These are phyloP conservation scores for Globisporangium canariense DNA, from an alignment of 352 stramenopile genomes.

Conservation along the genomic window DNA sequence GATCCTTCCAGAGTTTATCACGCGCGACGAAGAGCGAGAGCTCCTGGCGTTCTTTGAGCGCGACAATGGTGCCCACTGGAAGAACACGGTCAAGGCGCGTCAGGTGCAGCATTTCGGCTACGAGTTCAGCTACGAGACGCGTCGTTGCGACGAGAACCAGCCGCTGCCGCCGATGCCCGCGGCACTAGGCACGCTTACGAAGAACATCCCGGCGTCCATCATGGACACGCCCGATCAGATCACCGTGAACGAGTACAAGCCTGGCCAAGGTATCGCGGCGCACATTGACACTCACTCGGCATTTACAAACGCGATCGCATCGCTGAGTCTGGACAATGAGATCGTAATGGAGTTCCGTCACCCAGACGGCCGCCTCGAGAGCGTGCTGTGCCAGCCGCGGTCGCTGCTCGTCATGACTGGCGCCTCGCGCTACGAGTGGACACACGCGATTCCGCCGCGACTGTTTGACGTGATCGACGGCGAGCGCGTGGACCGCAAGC, in stretches of 20 bases:
- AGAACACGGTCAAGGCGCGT: slow-evolving; percentile 71
- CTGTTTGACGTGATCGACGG: slow-evolving; percentile 85
- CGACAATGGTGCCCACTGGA: slow-evolving; percentile 48
- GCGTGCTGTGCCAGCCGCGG: slow-evolving; percentile 60
- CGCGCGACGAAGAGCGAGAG: slow-evolving; percentile 42
- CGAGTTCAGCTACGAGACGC: slow-evolving; percentile 86
- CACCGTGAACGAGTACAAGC: slow-evolving; percentile 89
- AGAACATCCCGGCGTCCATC: slow-evolving; percentile 47
- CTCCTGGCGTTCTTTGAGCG: slow-evolving; percentile 62
- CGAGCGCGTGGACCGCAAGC: slow-evolving; percentile 49
- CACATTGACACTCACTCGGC: slow-evolving; percentile 89
- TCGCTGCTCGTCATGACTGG: slow-evolving; percentile 85
- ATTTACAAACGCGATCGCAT: slow-evolving; percentile 81
- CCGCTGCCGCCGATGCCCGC: slow-evolving; percentile 50
- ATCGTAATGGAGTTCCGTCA: slow-evolving; percentile 86
- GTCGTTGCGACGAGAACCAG: slow-evolving; percentile 46
- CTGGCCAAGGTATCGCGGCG: slow-evolving; percentile 83
- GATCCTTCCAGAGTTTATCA: slow-evolving; percentile 64
- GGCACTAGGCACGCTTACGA: slow-evolving; percentile 37
- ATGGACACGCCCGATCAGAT: slow-evolving; percentile 78
- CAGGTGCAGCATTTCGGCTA: slow-evolving; percentile 89
- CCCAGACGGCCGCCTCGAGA: slow-evolving; percentile 53
- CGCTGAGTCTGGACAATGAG: slow-evolving; percentile 72
- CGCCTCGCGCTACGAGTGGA: slow-evolving; percentile 84
- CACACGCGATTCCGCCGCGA: slow-evolving; percentile 81